Conservation (phyloP, 2,329 filamentous ascomycete species). For the Fusarium sp. region DNA sequence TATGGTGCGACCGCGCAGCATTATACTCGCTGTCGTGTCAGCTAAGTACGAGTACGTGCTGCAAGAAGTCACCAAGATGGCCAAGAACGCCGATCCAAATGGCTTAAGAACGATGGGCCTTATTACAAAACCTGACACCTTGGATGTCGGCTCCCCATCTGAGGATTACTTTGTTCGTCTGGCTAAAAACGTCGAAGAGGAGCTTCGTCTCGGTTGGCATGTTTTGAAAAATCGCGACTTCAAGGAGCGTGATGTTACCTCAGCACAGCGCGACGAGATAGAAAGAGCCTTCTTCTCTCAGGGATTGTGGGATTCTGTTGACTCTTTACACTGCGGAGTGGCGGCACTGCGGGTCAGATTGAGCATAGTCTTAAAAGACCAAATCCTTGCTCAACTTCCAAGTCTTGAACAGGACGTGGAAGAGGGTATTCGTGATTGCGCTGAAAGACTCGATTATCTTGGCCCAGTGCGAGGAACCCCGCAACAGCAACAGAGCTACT, state of each 20-base stretch:
- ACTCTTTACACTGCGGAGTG: slow-evolving; percentile 58
- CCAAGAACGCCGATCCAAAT: slow-evolving; percentile 43
- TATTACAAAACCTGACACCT: slow-evolving; percentile 67
- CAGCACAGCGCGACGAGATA: slow-evolving; percentile 51
- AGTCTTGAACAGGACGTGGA: slow-evolving; percentile 25
- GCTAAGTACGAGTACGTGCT: slow-evolving; percentile 68
- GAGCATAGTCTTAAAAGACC: slow-evolving; percentile 60
- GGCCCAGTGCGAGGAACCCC: slow-evolving; percentile 60
- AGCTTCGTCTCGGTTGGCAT: slow-evolving; percentile 65
- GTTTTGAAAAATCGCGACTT: slow-evolving; percentile 53
- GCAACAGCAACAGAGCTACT: slow-evolving; percentile 59
- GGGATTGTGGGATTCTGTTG: slow-evolving; percentile 53
- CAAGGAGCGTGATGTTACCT: slow-evolving; percentile 40
- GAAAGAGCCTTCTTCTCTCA: slow-evolving; percentile 59
- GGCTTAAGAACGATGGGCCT: slow-evolving; percentile 64
- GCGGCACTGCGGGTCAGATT: slow-evolving; percentile 59
- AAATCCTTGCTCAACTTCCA: slow-evolving; percentile 61
- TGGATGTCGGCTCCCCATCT: slow-evolving; percentile 44
- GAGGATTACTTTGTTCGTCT: slow-evolving; percentile 57
- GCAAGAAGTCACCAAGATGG: slow-evolving; percentile 65
- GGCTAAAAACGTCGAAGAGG: slow-evolving; percentile 58
- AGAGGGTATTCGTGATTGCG: slow-evolving; percentile 57
- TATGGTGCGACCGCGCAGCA: slow-evolving; percentile 66
- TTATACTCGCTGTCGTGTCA: slow-evolving; percentile 70
- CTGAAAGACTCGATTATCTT: slow-evolving; percentile 55